phyloP scores from a whole-genome alignment of 2,329 filamentous ascomycete genomes.

The Cucurbitaria berberidis region DNA sequence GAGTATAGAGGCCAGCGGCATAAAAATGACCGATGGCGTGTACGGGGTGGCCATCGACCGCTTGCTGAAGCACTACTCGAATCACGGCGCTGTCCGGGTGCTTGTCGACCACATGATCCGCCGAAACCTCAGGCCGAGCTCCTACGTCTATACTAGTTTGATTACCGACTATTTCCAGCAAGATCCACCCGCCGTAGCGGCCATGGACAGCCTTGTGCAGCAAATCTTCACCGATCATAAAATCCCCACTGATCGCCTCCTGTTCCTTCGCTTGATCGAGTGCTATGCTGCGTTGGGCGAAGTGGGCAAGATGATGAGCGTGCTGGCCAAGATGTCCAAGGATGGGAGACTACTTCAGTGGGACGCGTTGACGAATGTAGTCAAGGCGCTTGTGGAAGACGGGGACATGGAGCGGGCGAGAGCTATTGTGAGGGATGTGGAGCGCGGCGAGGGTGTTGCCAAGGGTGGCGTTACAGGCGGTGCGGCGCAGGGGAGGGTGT shows the following conservation, averaged over 20 bases:
- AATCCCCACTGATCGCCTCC: slow-evolving; percentile 58
- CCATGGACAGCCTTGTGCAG: slow-evolving; percentile 65
- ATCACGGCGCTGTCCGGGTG: slow-evolving; percentile 60
- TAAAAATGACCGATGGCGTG: slow-evolving; percentile 66
- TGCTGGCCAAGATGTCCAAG: slow-evolving; percentile 48
- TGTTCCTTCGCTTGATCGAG: slow-evolving; percentile 74
- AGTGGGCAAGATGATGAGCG: slow-evolving; percentile 52
- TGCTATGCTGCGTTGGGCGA: slow-evolving; percentile 67
- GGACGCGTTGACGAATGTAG: slow-evolving; percentile 47
- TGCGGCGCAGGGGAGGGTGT: slow-evolving; percentile 15
- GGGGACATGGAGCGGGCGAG: slow-evolving; percentile 45
- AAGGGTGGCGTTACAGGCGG: slow-evolving; percentile 26
- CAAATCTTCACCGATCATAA: slow-evolving; percentile 47
- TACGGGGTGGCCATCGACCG: slow-evolving; percentile 75
- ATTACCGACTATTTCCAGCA: slow-evolving; percentile 69
- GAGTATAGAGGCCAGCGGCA: slow-evolving; percentile 61
- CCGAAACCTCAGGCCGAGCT: slow-evolving; percentile 60
- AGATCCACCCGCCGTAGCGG: slow-evolving; percentile 63
- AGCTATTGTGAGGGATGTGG: slow-evolving; percentile 48
- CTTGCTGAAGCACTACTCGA: slow-evolving; percentile 59
- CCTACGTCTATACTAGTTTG: slow-evolving; percentile 77
- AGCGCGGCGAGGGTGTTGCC: slow-evolving; percentile 39
- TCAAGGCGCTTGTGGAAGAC: slow-evolving; percentile 46
- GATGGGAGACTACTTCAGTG: slow-evolving; percentile 53
- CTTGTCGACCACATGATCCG: slow-evolving; percentile 68